A percentile compares a stretch with the other conserved stretches of the same genome.
These are phyloP conservation scores for Platanthera zijinensis DNA, from an alignment of 106 monocot genomes.

Conservation along the genomic window DNA sequence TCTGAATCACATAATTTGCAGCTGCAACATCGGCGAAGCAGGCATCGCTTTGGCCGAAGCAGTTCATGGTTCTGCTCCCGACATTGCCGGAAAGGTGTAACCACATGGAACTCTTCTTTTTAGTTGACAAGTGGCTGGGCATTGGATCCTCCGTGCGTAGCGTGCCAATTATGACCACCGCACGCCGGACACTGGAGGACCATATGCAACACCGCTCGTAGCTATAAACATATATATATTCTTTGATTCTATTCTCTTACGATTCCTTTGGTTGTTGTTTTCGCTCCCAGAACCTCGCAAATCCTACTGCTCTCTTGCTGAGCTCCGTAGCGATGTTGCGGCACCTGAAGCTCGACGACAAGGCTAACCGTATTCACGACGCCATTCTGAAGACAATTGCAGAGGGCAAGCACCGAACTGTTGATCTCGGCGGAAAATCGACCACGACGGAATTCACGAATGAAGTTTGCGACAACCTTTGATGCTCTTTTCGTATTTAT, in stretches of 20 bases:
- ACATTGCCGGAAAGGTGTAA: constrained; percentile 87
- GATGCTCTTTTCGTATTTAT: neutral
- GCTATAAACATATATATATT: no score
- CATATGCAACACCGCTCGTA: no score
- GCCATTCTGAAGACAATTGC: constrained; percentile 72
- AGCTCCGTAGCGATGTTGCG: constrained; percentile 81
- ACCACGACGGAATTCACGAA: constrained; percentile 57
- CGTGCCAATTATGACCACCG: no score
- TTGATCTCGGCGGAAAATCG: constrained; percentile 59
- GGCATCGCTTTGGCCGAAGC: constrained; percentile 89
- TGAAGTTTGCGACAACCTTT: constrained; percentile 46
- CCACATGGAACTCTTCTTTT: neutral
- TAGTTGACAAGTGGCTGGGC: neutral
- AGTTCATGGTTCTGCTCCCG: constrained; percentile 96
- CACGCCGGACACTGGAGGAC: no score
- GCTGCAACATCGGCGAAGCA: constrained; percentile 93
- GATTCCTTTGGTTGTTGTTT: neutral
- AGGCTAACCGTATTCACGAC: constrained; percentile 66
- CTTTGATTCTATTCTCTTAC: no score
- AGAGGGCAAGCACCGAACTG: constrained; percentile 71
- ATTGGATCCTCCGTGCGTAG: no score
- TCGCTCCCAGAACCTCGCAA: constrained; percentile 61
- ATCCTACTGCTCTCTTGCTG: constrained; percentile 74
- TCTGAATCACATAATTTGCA: constrained; percentile 14
- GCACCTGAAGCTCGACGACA: constrained; percentile 59